Base-by-base conservation (phyloP, 768 basidiomycete species). In the Boletus eberwhitei region DNA sequence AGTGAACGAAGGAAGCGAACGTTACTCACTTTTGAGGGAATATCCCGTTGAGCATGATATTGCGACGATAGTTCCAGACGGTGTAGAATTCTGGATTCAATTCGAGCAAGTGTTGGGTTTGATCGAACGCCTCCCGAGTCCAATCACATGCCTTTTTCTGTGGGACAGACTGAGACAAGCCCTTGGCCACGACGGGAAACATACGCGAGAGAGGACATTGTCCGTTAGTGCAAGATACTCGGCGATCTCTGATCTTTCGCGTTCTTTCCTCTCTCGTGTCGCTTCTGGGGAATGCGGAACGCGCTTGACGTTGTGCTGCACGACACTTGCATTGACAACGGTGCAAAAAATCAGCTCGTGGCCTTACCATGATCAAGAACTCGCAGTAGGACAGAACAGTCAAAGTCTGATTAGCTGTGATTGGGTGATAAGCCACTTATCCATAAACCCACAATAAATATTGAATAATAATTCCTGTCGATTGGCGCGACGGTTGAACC, bases 41-140 rank as follows among this genome's bases (percentile, higher is more conserved):
- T 42, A 90, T 69, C 3, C 88, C 88, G 22, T 83, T 74, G 38
- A 86, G 66, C 19, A 96, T 72, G 56, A 97, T 93, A 50, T 82
- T 78, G 32, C 96, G 78, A 43, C 97, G 80, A 72, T 93, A 95
- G 71, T 97, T 96, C 97, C 97, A 98, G 36, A 90, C 75, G 2
- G 96, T 95, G 71, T 97, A 97, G 67, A 93, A 93, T 72, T 99
- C 97, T 3, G 96, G 94, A 66, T 98, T 98, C 39, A 88, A 62
- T 48, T 85, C 83, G 9, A 99, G 82, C 22, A 98, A 70, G 26
- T 75, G 77, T 16, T 86, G 85, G 1, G 94, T 96, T 39, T 88
- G 73, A n/a, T 81, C 76, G 35, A 98, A 82, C 0, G 91, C 84
- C n/a, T 88, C 87, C 29, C 71, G 67, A 55, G 85, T 83, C 80